Percentiles rank a stretch among this genome's conserved stretches.
These are phyloP conservation scores for Cladosporium sp. DNA, from an alignment of 2,329 filamentous ascomycete genomes.

Conservation along the genomic window DNA sequence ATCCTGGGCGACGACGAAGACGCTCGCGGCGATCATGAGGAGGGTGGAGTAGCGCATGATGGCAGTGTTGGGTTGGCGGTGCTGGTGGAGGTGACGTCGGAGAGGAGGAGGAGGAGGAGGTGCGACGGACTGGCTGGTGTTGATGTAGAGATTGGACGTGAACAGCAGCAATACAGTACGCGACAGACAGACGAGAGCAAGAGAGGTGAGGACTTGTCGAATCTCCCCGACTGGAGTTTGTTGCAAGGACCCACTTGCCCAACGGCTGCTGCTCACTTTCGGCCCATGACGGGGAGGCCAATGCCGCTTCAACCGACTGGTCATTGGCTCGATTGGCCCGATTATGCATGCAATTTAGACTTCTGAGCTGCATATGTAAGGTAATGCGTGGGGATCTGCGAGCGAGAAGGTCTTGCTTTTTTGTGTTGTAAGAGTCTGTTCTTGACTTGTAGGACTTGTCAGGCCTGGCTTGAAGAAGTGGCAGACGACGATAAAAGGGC, in stretches of 20 bases:
- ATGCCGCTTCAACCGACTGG: neutral
- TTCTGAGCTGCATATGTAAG: neutral
- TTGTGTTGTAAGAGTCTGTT: neutral
- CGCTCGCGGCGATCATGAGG: conserved; percentile 17
- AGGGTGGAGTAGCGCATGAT: conserved; percentile 18
- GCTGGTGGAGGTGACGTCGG: neutral
- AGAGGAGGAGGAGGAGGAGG: neutral
- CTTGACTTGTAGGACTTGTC: neutral
- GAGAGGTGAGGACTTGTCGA: neutral
- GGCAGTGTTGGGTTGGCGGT: conserved; percentile 1
- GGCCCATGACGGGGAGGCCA: conserved; percentile 4
- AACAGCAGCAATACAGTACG: conserved; percentile 16
- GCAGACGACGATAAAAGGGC: neutral
- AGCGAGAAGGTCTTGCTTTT: conserved; percentile 2
- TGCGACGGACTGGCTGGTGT: conserved; percentile 14
- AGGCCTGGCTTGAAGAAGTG: neutral
- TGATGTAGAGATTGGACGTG: conserved; percentile 1
- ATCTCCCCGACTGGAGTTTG: conserved; percentile 9
- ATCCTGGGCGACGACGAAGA: conserved; percentile 16
- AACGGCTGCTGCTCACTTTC: conserved; percentile 5
- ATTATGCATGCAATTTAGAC: conserved; percentile 3
- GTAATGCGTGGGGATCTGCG: conserved; percentile 14
- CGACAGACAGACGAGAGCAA: conserved; percentile 11
- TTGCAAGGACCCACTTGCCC: conserved; percentile 10
- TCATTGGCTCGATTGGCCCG: conserved; percentile 3